Conservation (phyloP, 1,284 basidiomycete genomes). For the Puccinia coronata region DNA sequence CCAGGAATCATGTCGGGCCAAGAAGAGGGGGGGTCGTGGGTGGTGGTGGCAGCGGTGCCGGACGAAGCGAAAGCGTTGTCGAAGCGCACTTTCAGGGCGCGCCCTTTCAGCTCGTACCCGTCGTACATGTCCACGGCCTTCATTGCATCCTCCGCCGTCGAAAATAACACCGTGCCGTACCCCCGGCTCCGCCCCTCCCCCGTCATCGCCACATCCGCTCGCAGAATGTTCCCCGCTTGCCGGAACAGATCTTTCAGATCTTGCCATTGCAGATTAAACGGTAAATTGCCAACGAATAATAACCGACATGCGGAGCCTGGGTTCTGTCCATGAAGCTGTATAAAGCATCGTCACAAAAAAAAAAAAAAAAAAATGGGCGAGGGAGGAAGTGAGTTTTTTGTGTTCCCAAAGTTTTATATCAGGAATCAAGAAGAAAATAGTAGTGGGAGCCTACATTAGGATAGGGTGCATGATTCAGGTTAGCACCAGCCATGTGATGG, state of each 20-base stretch:
- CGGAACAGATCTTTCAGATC: constrained; percentile 97
- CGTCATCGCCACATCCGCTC: constrained; percentile 88
- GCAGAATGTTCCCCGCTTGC: constrained; percentile 86
- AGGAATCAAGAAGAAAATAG: background rate
- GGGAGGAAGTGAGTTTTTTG: constrained; percentile 1
- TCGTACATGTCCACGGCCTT: constrained; percentile 59
- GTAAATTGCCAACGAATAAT: constrained; percentile 65
- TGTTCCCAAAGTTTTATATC: background rate
- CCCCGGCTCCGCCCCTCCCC: constrained; percentile 89
- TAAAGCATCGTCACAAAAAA: too few species aligned
- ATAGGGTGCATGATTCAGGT: constrained; percentile 1
- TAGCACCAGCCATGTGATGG: background rate
- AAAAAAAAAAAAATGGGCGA: background rate
- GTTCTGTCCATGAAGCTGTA: background rate
- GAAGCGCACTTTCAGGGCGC: constrained; percentile 28
- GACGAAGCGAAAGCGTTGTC: too few species aligned
- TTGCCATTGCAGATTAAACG: constrained; percentile 91
- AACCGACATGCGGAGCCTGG: background rate
- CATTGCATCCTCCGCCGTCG: constrained; percentile 80
- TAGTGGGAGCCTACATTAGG: background rate
- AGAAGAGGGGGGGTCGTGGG: background rate
- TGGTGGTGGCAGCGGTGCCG: too few species aligned
- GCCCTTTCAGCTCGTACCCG: constrained; percentile 52
- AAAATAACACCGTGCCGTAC: constrained; percentile 91
- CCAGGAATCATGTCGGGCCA: constrained; percentile 3